These are phyloP conservation scores for Arachis hypogaea DNA, from an alignment of 306 rosid species.

Conservation along the genomic window DNA sequence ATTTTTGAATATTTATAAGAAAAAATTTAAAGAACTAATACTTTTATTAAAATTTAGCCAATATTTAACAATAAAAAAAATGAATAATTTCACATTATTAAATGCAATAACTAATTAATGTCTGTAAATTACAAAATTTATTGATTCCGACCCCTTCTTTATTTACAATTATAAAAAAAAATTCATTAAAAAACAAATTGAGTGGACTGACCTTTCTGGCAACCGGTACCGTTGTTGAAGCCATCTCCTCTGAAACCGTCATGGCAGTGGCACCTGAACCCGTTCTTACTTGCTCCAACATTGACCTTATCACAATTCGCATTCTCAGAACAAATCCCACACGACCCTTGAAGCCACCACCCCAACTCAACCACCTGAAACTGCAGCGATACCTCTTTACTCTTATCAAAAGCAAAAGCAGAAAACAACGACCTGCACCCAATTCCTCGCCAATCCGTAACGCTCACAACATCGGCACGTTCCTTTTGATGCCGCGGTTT, in stretches of 20 bases:
- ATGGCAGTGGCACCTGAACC: constrained; percentile 65
- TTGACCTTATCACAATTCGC: constrained; percentile 7
- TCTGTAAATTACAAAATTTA: too few species aligned
- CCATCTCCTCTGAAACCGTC: constrained; percentile 77
- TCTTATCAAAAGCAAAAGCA: constrained; percentile 48
- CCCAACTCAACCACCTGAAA: constrained; percentile 65
- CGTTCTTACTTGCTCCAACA: background rate
- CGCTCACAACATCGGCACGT: constrained; percentile 1
- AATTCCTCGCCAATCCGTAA: background rate
- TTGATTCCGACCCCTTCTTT: accelerated
- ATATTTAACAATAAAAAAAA: too few species aligned
- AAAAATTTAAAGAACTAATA: too few species aligned
- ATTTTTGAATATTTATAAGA: too few species aligned
- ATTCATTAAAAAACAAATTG: background rate
- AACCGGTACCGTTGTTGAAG: constrained; percentile 50
- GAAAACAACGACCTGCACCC: constrained; percentile 55
- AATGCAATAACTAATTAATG: too few species aligned
- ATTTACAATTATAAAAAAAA: too few species aligned
- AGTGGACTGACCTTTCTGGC: constrained; percentile 69
- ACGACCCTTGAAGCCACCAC: constrained; percentile 70
- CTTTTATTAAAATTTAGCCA: too few species aligned
- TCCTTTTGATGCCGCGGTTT: background rate
- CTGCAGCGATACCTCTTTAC: constrained; percentile 40
- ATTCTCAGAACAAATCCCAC: constrained; percentile 24
- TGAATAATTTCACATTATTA: too few species aligned